A percentile compares a stretch with the other conserved stretches of the same genome.
Evolutionary conservation across 2,329 filamentous ascomycete genomes (phyloP).

Genomic region (Alternaria tenuissima): DNA sequence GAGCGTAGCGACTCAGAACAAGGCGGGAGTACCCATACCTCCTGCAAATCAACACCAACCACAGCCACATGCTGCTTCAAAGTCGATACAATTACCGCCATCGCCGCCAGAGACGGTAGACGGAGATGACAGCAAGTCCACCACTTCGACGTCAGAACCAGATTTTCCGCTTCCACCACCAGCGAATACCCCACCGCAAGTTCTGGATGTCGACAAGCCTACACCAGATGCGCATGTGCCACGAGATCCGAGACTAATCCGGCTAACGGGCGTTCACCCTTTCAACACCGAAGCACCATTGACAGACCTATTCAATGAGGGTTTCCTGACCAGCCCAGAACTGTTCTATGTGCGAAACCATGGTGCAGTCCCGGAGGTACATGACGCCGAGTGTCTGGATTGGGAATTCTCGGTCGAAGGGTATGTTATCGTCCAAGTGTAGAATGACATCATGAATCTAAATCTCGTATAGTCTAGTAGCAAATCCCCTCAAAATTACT

Average conservation of each 20-base stretch:
- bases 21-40: constrained; percentile 25
- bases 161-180: constrained; percentile 74
- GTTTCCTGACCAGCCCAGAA: constrained; percentile 86
- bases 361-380: constrained; percentile 79
- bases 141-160: constrained; percentile 24
- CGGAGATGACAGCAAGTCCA: constrained; percentile 40
- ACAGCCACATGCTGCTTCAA: constrained; percentile 26
- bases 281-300: constrained; percentile 91
- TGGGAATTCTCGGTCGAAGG: constrained; percentile 89
- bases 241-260: constrained; percentile 81
- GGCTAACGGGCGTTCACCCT: constrained; percentile 86
- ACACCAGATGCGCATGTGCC: constrained; percentile 85
- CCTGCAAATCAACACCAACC: constrained; percentile 25
- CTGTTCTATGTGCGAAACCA: constrained; percentile 94
- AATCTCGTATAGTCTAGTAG: constrained; percentile 66
- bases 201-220: constrained; percentile 78
- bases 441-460: constrained; percentile 1
- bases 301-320: constrained; percentile 77
- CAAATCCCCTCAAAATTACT: constrained; percentile 75
- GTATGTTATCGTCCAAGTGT: constrained; percentile 30
- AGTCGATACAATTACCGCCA: constrained; percentile 38
- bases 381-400: constrained; percentile 73
- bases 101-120: constrained; percentile 48
- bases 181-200: constrained; percentile 63
- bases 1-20: constrained; percentile 24